phyloP scores from a whole-genome alignment of 768 basidiomycete species.

The Lentinula aciculospora region DNA sequence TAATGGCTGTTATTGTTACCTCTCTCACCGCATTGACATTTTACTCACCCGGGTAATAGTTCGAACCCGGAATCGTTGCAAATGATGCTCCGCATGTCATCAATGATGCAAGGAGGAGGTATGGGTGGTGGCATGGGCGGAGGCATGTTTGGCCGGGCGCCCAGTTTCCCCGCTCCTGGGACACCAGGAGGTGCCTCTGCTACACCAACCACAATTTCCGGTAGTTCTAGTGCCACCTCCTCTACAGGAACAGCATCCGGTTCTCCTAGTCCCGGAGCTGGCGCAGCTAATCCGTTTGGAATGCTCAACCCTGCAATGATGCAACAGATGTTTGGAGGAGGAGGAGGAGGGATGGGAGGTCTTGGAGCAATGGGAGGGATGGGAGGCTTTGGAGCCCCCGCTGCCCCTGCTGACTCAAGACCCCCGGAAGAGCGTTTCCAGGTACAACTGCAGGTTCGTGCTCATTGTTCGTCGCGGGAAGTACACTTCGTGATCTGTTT shows the following conservation, averaged over 20 bases:
- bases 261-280: conserved; percentile 15
- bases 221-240: conserved; percentile 2
- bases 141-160: conserved; percentile 12
- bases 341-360: conserved; percentile 10
- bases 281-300: conserved; percentile 25
- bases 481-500: background rate
- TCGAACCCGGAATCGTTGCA: conserved; percentile 77
- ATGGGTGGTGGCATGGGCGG: conserved; percentile 17
- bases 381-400: conserved; percentile 20
- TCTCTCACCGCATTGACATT: background rate
- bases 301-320: conserved; percentile 34
- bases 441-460: conserved; percentile 68
- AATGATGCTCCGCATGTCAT: conserved; percentile 71
- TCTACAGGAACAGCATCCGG: conserved; percentile 9
- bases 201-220: conserved; percentile 14
- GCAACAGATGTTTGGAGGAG: conserved; percentile 28
- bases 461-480: background rate
- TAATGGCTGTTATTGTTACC: background rate
- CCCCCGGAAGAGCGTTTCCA: conserved; percentile 92
- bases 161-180: conserved; percentile 57
- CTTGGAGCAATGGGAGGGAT: conserved; percentile 22
- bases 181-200: conserved; percentile 50
- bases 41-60: conserved; percentile 22
- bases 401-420: conserved; percentile 59
- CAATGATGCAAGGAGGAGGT: conserved; percentile 36